These are phyloP conservation scores for Schwanniomyces polymorphus DNA, from an alignment of 805 yeast species.

Conservation along the genomic window DNA sequence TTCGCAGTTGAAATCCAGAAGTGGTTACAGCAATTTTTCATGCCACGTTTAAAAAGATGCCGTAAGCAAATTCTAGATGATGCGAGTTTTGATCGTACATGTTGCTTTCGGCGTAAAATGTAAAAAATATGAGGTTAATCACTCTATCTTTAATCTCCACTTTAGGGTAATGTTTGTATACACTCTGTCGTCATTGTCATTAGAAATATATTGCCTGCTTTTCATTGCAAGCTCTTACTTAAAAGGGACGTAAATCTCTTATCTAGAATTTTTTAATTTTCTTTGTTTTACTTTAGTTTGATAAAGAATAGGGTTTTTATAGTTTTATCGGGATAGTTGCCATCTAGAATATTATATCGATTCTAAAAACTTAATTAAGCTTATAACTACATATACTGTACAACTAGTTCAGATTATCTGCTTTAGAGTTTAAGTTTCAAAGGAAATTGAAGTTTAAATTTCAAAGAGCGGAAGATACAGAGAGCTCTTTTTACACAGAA, in stretches of 20 bases:
- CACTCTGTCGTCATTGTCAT: neutral
- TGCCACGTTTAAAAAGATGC: neutral
- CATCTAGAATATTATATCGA: no score
- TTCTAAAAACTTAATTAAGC: no score
- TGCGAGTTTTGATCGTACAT: neutral
- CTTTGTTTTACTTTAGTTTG: neutral
- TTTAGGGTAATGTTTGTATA: neutral
- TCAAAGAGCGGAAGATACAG: no score
- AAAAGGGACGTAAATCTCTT: neutral
- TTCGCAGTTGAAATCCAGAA: no score
- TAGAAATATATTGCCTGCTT: no score
- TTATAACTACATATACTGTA: no score
- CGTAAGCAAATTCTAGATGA: neutral
- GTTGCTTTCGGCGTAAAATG: neutral
- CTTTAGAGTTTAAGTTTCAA: no score
- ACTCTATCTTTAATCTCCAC: neutral
- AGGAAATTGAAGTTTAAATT: no score
- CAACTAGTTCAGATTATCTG: no score
- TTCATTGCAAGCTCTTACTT: neutral
- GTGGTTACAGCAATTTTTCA: neutral
- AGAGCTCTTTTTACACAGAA: no score
- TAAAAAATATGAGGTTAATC: neutral
- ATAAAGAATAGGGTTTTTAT: neutral
- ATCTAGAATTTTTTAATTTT: neutral
- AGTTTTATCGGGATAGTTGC: neutral